Base-by-base conservation (phyloP, 441 rosid genomes). In the Dalechampia spathulata region DNA sequence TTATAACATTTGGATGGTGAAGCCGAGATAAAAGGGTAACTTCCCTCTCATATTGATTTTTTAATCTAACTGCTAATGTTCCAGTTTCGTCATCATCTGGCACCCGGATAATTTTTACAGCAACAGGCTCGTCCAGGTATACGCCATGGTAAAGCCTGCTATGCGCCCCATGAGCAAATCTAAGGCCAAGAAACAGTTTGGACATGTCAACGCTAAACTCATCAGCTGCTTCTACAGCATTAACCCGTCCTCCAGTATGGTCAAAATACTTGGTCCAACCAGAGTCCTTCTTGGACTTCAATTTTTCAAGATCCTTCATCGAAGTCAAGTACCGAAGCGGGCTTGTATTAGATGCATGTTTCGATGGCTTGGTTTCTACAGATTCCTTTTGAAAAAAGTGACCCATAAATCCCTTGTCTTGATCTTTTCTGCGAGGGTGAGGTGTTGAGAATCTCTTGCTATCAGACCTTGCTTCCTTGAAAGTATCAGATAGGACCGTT, bases 141-240 rank as follows among this genome's bases (percentile, higher is more conserved):
- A 82, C 70, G 37, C 99, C 99, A 66, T 87, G 99, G 58, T 93
- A 87, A 22, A 93, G 87, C 67, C 86, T 75, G 64, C 99, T 93
- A 59, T 87, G 81, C 0, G 92, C 85, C 30, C 99, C 99, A 60
- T 83, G 95, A 55, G 99, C 99, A 69, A 93, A 93, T 70, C 81
- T 82, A 47, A 78, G 85, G 46, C 99, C 99, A 55, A 90, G 83
- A 63, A 85, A 90, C 1, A 93, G 82, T 79, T 87, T 77, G 1
- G 96, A 86, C 76, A 87, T 75, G 55, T 93, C 96, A 9, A 90
- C 77, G 27, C 67, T 75, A 54, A 47, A 79, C 58, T 86, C 99
- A 65, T 86, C 93, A 60, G 80, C 76, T 42, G 85, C 69, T 46
- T 72, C 95, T 15, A 75, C 83, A 47, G 93, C 95, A 67, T 75